phyloP scores from a whole-genome alignment of 1,139 yeast genomes.

The Pichia sp. region DNA sequence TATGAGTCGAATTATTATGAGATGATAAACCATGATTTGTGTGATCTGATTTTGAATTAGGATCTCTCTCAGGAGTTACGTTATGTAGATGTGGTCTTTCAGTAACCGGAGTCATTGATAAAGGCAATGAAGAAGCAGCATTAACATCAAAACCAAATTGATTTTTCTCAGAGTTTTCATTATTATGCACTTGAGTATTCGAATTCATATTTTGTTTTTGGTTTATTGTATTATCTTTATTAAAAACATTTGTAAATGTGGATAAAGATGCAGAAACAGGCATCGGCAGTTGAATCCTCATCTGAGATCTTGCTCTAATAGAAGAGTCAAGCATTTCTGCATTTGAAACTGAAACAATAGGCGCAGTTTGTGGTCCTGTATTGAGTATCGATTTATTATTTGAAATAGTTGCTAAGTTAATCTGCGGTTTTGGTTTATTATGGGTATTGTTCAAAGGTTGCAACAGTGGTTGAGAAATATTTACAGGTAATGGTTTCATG shows the following conservation, averaged over 20 bases:
- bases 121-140: constrained; percentile 56
- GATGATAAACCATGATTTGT: background rate
- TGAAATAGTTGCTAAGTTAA: constrained; percentile 5
- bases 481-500: constrained; percentile 49
- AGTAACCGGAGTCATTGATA: constrained; percentile 74
- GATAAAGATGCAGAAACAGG: constrained; percentile 32
- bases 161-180: constrained; percentile 20
- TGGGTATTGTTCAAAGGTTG: constrained; percentile 50
- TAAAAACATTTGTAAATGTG: constrained; percentile 1
- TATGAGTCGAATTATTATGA: background rate
- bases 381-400: constrained; percentile 4
- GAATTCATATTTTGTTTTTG: background rate
- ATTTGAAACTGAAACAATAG: constrained; percentile 15
- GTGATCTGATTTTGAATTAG: background rate
- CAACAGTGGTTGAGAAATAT: constrained; percentile 39
- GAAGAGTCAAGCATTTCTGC: constrained; percentile 15
- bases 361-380: constrained; percentile 28
- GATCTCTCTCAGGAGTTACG: constrained; percentile 11
- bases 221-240: constrained; percentile 1
- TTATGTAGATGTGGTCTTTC: constrained; percentile 36
- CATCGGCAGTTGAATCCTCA: constrained; percentile 45
- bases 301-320: constrained; percentile 29
- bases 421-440: constrained; percentile 30
- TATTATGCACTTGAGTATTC: background rate
- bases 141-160: constrained; percentile 39